Evolutionary conservation across 2,329 filamentous ascomycete species (phyloP).

Genomic region (Juglanconis sp.): DNA sequence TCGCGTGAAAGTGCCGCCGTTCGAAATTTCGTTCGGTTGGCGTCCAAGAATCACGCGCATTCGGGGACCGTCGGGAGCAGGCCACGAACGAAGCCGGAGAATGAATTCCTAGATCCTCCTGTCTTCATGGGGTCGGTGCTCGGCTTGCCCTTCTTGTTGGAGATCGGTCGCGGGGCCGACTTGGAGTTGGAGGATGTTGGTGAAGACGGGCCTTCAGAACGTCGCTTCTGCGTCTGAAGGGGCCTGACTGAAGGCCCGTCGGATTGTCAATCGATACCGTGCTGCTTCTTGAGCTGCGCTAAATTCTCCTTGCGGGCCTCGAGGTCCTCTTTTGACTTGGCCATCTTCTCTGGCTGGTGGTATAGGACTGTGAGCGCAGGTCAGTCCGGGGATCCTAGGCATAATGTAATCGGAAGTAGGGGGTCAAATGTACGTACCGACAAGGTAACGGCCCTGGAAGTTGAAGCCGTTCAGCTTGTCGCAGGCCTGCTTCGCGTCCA

Average conservation of each 20-base stretch:
- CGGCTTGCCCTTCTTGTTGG: slow-evolving; percentile 16
- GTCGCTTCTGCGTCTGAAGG: slow-evolving; percentile 44
- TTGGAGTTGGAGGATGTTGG: slow-evolving; percentile 34
- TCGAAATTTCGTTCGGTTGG: slow-evolving; percentile 17
- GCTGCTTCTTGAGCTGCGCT: slow-evolving; percentile 96
- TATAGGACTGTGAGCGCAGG: slow-evolving; percentile 48
- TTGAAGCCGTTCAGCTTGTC: slow-evolving; percentile 99
- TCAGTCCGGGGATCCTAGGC: slow-evolving; percentile 5
- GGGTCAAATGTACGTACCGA: slow-evolving; percentile 63
- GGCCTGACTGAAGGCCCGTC: slow-evolving; percentile 62
- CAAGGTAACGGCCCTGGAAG: slow-evolving; percentile 98
- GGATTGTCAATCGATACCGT: slow-evolving; percentile 96
- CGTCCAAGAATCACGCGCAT: slow-evolving; percentile 24
- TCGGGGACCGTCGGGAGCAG: slow-evolving; percentile 35
- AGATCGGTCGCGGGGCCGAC: slow-evolving; percentile 17
- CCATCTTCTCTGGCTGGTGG: slow-evolving; percentile 64
- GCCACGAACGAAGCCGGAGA: slow-evolving; percentile 35
- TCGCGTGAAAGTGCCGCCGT: slow-evolving; percentile 1
- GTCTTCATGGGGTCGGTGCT: slow-evolving; percentile 26
- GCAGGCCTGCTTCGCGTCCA: slow-evolving; percentile 97
- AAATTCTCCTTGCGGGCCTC: slow-evolving; percentile 92
- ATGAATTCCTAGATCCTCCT: slow-evolving; percentile 32
- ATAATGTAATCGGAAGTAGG: not conserved
- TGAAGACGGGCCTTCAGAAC: slow-evolving; percentile 62
- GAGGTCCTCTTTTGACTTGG: slow-evolving; percentile 88